These are phyloP conservation scores for Penicillium argentinense DNA, from an alignment of 495 filamentous ascomycete species.

Conservation along the genomic window DNA sequence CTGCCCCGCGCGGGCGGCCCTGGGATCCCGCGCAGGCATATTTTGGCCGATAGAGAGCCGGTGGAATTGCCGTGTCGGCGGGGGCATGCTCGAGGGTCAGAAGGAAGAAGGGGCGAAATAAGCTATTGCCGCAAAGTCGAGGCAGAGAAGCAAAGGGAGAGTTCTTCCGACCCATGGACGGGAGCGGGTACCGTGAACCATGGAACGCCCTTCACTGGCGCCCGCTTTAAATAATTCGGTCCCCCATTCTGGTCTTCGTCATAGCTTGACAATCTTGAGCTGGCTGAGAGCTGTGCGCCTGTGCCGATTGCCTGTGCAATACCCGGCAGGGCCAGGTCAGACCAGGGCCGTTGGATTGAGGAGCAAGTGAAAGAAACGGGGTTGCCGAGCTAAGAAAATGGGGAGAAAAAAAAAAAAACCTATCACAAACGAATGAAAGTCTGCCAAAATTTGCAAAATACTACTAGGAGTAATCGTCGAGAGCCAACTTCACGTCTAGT, in stretches of 20 bases:
- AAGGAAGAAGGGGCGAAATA: conserved; percentile 7
- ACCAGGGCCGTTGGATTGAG: too few relatives aligned
- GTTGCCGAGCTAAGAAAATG: background rate
- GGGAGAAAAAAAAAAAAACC: background rate
- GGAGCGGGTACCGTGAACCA: conserved; percentile 39
- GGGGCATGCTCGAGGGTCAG: conserved; percentile 35
- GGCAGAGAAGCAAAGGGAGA: conserved; percentile 16
- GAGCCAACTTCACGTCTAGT: too few relatives aligned
- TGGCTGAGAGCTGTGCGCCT: too few relatives aligned
- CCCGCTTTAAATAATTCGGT: conserved; percentile 32
- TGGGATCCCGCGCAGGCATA: conserved; percentile 31
- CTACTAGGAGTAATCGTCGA: too few relatives aligned
- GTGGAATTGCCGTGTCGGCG: conserved; percentile 42
- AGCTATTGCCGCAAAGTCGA: background rate
- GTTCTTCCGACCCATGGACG: conserved; percentile 44
- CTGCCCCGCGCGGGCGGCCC: conserved; percentile 19
- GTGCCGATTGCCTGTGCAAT: background rate
- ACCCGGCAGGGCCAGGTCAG: too few relatives aligned
- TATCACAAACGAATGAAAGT: background rate
- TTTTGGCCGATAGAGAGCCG: conserved; percentile 37
- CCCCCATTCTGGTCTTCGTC: conserved; percentile 9
- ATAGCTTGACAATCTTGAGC: too few relatives aligned
- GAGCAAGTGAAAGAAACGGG: too few relatives aligned
- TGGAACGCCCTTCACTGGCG: conserved; percentile 27
- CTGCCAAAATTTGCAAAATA: too few relatives aligned